Evolutionary conservation across 2,329 filamentous ascomycete species (phyloP).

Genomic region (Didymella pinodella): DNA sequence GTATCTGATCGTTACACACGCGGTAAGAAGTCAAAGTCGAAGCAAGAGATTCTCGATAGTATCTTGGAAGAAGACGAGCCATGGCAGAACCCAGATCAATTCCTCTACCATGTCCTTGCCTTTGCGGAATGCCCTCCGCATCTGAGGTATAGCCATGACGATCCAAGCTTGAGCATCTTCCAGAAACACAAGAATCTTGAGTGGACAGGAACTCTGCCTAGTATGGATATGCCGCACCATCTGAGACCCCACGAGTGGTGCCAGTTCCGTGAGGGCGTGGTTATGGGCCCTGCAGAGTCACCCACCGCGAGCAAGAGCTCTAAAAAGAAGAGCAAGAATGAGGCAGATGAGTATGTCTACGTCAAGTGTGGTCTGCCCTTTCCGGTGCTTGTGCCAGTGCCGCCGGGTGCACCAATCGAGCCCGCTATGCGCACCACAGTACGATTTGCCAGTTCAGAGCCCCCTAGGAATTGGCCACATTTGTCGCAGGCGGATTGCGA

Average conservation of each 20-base stretch:
- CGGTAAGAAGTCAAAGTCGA: slow-evolving; percentile 35
- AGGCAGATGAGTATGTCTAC: slow-evolving; percentile 43
- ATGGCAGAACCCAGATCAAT: slow-evolving; percentile 78
- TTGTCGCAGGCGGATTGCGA: slow-evolving; percentile 34
- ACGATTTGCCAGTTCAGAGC: slow-evolving; percentile 62
- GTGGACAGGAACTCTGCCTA: slow-evolving; percentile 75
- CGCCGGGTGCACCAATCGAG: slow-evolving; percentile 61
- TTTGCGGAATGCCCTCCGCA: slow-evolving; percentile 88
- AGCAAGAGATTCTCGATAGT: slow-evolving; percentile 52
- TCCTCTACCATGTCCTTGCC: slow-evolving; percentile 77
- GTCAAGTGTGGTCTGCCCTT: slow-evolving; percentile 61
- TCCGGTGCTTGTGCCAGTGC: slow-evolving; percentile 62
- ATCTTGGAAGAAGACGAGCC: slow-evolving; percentile 56
- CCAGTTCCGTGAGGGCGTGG: slow-evolving; percentile 79
- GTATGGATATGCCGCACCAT: slow-evolving; percentile 86
- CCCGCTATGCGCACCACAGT: slow-evolving; percentile 77
- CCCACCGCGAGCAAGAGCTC: slow-evolving; percentile 15
- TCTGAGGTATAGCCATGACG: slow-evolving; percentile 56
- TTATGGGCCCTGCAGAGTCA: slow-evolving; percentile 51
- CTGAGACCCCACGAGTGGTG: slow-evolving; percentile 79
- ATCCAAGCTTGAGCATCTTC: slow-evolving; percentile 71
- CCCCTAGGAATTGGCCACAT: slow-evolving; percentile 46
- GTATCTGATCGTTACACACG: slow-evolving; percentile 33
- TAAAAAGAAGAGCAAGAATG: slow-evolving; percentile 52
- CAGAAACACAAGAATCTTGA: slow-evolving; percentile 80